Conservation (phyloP, 495 filamentous ascomycete species). For the Neurospora sp. region DNA sequence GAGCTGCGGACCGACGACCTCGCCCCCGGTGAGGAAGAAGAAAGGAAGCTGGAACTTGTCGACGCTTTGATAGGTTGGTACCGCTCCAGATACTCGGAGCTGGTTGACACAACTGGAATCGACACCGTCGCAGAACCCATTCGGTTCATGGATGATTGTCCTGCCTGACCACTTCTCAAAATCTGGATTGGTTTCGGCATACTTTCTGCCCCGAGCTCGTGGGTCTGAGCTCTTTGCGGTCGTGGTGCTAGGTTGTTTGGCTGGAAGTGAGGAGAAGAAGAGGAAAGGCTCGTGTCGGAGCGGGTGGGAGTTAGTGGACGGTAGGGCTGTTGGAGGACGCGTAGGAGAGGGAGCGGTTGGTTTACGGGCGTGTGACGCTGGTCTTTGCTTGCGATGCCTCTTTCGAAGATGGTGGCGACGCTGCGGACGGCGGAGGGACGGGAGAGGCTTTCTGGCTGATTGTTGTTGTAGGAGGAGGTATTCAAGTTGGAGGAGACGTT, state of each 20-base stretch:
- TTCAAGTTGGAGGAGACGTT: not conserved
- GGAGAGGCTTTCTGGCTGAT: not conserved
- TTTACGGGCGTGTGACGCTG: not conserved
- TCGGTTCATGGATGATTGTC: not conserved
- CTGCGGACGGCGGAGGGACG: not conserved
- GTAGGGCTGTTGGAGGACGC: not conserved
- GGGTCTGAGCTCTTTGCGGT: not conserved
- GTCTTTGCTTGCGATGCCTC: not conserved
- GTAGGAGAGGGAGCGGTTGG: not conserved
- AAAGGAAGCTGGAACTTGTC: not conserved
- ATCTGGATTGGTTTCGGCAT: not conserved
- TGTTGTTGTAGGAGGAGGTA: not conserved
- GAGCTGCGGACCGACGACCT: not conserved
- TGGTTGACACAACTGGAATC: not conserved
- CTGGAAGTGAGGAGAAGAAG: not conserved
- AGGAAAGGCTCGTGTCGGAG: not conserved
- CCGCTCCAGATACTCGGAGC: conserved; percentile 7
- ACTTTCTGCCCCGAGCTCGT: not conserved
- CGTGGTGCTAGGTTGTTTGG: not conserved
- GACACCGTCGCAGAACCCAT: not conserved
- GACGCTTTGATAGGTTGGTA: not conserved
- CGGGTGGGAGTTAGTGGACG: not conserved
- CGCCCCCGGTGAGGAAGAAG: not conserved
- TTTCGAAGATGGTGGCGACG: not conserved
- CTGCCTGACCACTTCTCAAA: not conserved